Conservation (phyloP, 1,284 basidiomycete genomes). For the Anthracocystis setariae region DNA sequence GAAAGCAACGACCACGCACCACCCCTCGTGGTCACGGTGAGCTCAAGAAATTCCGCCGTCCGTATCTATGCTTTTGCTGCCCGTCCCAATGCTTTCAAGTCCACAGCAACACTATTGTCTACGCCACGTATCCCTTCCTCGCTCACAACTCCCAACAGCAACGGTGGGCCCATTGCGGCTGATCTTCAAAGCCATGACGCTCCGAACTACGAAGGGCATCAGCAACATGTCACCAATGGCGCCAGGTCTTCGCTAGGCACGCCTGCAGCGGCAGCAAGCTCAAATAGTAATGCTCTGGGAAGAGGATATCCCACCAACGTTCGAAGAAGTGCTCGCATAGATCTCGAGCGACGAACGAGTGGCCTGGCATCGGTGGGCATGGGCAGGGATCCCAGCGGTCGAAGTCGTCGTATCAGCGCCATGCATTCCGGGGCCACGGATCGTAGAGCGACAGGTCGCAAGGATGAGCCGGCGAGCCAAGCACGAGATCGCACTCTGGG, state of each 20-base stretch:
- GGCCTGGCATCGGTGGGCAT: slow-evolving; percentile 26
- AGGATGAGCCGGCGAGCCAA: slow-evolving; percentile 25
- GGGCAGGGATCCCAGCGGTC: slow-evolving; percentile 45
- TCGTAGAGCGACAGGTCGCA: slow-evolving; percentile 30
- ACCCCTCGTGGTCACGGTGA: slow-evolving; percentile 43
- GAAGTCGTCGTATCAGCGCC: slow-evolving; percentile 48
- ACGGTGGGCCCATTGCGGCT: not conserved
- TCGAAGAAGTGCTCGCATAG: slow-evolving; percentile 32
- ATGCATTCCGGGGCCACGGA: slow-evolving; percentile 38
- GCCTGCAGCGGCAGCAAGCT: slow-evolving; percentile 5
- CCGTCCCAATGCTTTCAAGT: slow-evolving; percentile 28
- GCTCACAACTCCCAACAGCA: slow-evolving; percentile 5
- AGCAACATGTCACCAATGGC: slow-evolving; percentile 3
- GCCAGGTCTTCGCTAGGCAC: slow-evolving; percentile 9
- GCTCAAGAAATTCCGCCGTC: slow-evolving; percentile 22
- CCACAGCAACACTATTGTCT: slow-evolving; percentile 35
- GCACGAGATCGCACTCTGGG: slow-evolving; percentile 41
- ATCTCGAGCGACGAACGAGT: slow-evolving; percentile 38
- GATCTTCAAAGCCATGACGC: not conserved
- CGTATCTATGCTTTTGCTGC: slow-evolving; percentile 50
- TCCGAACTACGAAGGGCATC: slow-evolving; percentile 9
- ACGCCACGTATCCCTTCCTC: slow-evolving; percentile 15
- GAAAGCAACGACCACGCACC: slow-evolving; percentile 3
- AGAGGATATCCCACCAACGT: slow-evolving; percentile 33
- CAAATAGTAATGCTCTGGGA: slow-evolving; percentile 17